Evolutionary conservation across 116 monocot genomes (phyloP).

Genomic region (Posidonia oceanica): DNA sequence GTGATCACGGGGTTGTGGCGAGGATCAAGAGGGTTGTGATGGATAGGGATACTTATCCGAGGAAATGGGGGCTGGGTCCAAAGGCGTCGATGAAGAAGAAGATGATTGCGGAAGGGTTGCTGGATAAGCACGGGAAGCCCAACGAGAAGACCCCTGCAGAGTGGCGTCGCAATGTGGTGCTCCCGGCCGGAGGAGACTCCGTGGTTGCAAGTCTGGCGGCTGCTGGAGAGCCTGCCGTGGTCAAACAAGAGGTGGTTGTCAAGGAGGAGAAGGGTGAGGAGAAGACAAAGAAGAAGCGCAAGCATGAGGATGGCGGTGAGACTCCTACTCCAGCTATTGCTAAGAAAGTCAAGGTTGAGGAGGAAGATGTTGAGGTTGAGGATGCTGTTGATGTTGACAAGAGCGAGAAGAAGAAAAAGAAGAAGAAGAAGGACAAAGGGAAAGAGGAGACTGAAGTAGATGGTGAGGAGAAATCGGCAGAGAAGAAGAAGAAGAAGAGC

Average conservation of each 20-base stretch:
- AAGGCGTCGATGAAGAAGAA: slow-evolving; percentile 89
- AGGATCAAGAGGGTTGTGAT: slow-evolving; percentile 94
- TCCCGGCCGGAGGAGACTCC: slow-evolving; percentile 62
- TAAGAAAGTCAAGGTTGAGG: slow-evolving; percentile 17
- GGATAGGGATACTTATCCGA: slow-evolving; percentile 92
- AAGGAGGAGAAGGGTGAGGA: slow-evolving; percentile 36
- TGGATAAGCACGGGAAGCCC: slow-evolving; percentile 88
- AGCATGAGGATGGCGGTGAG: slow-evolving; percentile 17
- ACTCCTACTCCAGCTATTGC: background rate
- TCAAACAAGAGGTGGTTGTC: slow-evolving; percentile 7
- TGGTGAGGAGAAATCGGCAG: slow-evolving; percentile 16
- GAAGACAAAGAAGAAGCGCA: slow-evolving; percentile 36
- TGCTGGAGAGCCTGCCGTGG: slow-evolving; percentile 12
- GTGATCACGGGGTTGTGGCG: slow-evolving; percentile 80
- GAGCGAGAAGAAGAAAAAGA: slow-evolving; percentile 37
- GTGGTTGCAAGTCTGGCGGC: slow-evolving; percentile 56
- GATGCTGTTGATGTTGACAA: slow-evolving; percentile 17
- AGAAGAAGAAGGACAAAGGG: slow-evolving; percentile 25
- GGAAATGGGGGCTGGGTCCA: slow-evolving; percentile 95
- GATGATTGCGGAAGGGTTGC: slow-evolving; percentile 64
- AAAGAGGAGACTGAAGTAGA: slow-evolving; percentile 6
- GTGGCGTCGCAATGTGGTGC: slow-evolving; percentile 65
- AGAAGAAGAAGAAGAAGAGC: slow-evolving; percentile 31
- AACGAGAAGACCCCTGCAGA: slow-evolving; percentile 92
- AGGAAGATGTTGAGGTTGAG: slow-evolving; percentile 8